phyloP scores from a whole-genome alignment of 106 monocot species.

The Amphibolis antarctica region DNA sequence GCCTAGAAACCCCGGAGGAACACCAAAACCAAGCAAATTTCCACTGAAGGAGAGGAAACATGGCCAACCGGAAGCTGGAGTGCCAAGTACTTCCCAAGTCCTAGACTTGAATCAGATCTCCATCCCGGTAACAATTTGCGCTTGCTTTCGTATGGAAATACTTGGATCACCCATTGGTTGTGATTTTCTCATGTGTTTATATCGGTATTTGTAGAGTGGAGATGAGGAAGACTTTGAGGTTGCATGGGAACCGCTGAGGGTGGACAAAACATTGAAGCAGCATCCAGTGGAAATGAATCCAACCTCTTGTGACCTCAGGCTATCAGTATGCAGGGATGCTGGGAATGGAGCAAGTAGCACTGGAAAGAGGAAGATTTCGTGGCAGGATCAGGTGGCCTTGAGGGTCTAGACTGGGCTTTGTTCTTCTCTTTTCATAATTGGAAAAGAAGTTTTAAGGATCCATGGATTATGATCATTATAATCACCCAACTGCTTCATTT shows the following conservation, averaged over 20 bases:
- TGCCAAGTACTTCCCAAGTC: slow-evolving; percentile 15
- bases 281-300: slow-evolving; percentile 19
- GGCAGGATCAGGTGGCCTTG: slow-evolving; percentile 72
- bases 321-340: slow-evolving; percentile 35
- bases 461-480: neutral
- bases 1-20: slow-evolving; percentile 1
- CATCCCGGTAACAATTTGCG: slow-evolving; percentile 22
- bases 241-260: slow-evolving; percentile 19
- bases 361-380: slow-evolving; percentile 64
- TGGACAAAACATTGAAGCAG: slow-evolving; percentile 11
- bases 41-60: slow-evolving; percentile 13
- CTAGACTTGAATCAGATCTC: slow-evolving; percentile 60
- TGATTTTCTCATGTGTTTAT: neutral
- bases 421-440: neutral
- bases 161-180: neutral
- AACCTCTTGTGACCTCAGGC: slow-evolving; percentile 17
- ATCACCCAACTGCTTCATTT: neutral
- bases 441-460: neutral
- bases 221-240: slow-evolving; percentile 31
- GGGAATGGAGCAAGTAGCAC: slow-evolving; percentile 21
- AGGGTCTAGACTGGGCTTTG: slow-evolving; percentile 25
- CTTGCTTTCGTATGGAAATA: neutral
- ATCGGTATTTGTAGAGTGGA: slow-evolving; percentile 21
- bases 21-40: neutral
- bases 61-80: slow-evolving; percentile 18